Percentiles rank a stretch among this genome's conserved stretches.
Evolutionary conservation across 2,329 filamentous ascomycete species (phyloP).

Genomic region (Alternaria infectoria): DNA sequence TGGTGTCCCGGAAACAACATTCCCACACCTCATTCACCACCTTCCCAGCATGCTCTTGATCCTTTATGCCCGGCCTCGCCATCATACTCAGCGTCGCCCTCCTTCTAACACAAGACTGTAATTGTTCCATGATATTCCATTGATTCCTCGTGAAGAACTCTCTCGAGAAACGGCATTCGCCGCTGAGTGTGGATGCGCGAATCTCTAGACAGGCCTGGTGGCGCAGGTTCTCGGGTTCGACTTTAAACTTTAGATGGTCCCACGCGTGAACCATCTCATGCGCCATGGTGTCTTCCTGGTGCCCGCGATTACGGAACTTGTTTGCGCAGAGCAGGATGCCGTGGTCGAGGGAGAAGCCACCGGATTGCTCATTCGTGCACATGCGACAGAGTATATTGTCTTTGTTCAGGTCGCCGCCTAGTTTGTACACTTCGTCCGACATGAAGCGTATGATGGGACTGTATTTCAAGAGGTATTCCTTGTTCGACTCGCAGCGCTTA

Average conservation of each 20-base stretch:
- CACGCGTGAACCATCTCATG: constrained; percentile 99
- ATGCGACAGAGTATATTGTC: constrained; percentile 82
- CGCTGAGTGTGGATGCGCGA: constrained; percentile 87
- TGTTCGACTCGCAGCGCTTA: constrained; percentile 78
- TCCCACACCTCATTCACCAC: constrained; percentile 99
- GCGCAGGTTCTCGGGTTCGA: constrained; percentile 80
- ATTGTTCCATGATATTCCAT: constrained; percentile 87
- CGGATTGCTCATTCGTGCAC: constrained; percentile 74
- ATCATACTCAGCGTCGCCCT: constrained; percentile 81
- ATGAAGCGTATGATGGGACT: constrained; percentile 88
- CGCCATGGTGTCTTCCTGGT: constrained; percentile 90
- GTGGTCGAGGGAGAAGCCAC: constrained; percentile 84
- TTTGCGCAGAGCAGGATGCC: constrained; percentile 95
- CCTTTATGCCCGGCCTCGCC: constrained; percentile 78
- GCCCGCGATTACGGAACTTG: constrained; percentile 77
- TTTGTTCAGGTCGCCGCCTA: constrained; percentile 76
- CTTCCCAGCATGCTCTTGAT: constrained; percentile 83
- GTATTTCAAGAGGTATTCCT: constrained; percentile 83
- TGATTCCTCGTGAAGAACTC: constrained; percentile 87
- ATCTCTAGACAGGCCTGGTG: constrained; percentile 98
- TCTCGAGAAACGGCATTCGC: constrained; percentile 88
- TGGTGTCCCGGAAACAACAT: constrained; percentile 91
- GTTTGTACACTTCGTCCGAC: constrained; percentile 76
- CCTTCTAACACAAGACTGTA: constrained; percentile 88
- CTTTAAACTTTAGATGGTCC: constrained; percentile 89